Conservation (phyloP, 495 filamentous ascomycete species). For the Lentithecium fluviatile region DNA sequence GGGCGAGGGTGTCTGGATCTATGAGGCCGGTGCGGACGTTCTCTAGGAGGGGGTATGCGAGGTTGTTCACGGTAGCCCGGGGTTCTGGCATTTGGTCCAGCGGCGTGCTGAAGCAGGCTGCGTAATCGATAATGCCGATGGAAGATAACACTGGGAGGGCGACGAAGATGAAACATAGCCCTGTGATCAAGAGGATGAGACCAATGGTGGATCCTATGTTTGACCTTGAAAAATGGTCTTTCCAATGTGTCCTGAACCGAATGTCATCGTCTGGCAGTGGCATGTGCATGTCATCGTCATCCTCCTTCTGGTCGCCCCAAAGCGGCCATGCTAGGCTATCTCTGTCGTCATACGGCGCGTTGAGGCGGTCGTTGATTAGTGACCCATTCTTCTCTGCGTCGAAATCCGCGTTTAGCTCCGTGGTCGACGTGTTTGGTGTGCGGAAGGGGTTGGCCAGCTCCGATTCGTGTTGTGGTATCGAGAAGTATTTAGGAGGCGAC, state of each 20-base stretch:
- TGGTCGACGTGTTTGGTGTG: slow-evolving; percentile 30
- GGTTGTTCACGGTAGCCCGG: slow-evolving; percentile 41
- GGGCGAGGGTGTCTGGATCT: slow-evolving; percentile 68
- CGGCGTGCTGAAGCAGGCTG: slow-evolving; percentile 35
- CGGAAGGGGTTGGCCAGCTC: slow-evolving; percentile 30
- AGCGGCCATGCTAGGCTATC: slow-evolving; percentile 44
- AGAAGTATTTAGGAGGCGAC: too few relatives aligned
- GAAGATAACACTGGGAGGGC: slow-evolving; percentile 49
- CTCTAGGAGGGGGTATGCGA: slow-evolving; percentile 51
- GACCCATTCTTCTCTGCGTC: slow-evolving; percentile 37
- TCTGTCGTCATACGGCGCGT: slow-evolving; percentile 38
- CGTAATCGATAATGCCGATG: slow-evolving; percentile 36
- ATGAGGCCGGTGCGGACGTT: slow-evolving; percentile 63
- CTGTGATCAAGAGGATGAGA: slow-evolving; percentile 45
- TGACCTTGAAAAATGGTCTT: slow-evolving; percentile 45
- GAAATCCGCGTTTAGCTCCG: slow-evolving; percentile 20
- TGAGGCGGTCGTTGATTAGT: slow-evolving; percentile 47
- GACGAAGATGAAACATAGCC: slow-evolving; percentile 49
- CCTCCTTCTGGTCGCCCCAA: slow-evolving; percentile 47
- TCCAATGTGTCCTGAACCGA: slow-evolving; percentile 43
- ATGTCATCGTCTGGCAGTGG: slow-evolving; percentile 50
- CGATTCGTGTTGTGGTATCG: too few relatives aligned
- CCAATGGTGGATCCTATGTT: slow-evolving; percentile 47
- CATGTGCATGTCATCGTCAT: slow-evolving; percentile 53
- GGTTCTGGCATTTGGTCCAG: slow-evolving; percentile 39